phyloP scores from a whole-genome alignment of 2,329 filamentous ascomycete species.

The Trichoderma asperellum region DNA sequence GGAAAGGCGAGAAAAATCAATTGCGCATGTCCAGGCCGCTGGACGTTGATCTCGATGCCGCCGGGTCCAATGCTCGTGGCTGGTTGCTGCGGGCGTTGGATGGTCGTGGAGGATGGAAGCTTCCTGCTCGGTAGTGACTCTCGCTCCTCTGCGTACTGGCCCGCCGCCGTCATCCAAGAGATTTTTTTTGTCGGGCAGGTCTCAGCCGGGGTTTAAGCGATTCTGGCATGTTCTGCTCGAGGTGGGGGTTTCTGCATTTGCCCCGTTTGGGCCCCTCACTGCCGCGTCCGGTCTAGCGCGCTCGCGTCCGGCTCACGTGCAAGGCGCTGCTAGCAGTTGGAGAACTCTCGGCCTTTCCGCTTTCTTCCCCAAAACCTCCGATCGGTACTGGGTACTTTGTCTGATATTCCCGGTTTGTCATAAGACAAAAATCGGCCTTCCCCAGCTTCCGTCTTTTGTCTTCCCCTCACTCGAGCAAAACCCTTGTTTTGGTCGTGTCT shows the following conservation, averaged over 20 bases:
- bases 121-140: constrained; percentile 9
- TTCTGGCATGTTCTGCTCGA: constrained; percentile 22
- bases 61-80: constrained; percentile 7
- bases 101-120: not conserved
- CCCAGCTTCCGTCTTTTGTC: constrained; percentile 24
- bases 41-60: constrained; percentile 4
- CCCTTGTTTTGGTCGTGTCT: constrained; percentile 1
- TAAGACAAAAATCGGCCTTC: constrained; percentile 4
- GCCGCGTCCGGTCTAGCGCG: constrained; percentile 8
- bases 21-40: constrained; percentile 24
- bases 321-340: constrained; percentile 1
- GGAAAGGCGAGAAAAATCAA: not conserved
- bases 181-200: constrained; percentile 1
- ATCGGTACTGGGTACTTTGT: constrained; percentile 13
- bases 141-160: constrained; percentile 6
- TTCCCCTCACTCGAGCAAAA: constrained; percentile 15
- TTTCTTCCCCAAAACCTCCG: constrained; percentile 17
- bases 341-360: constrained; percentile 3
- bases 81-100: not conserved
- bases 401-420: constrained; percentile 12
- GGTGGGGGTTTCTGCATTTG: constrained; percentile 22
- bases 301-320: constrained; percentile 11
- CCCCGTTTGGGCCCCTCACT: constrained; percentile 15
- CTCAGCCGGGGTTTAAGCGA: constrained; percentile 24
- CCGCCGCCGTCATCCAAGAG: constrained; percentile 28